Conservation (phyloP, 2,329 filamentous ascomycete species). For the Xylaria multiplex region DNA sequence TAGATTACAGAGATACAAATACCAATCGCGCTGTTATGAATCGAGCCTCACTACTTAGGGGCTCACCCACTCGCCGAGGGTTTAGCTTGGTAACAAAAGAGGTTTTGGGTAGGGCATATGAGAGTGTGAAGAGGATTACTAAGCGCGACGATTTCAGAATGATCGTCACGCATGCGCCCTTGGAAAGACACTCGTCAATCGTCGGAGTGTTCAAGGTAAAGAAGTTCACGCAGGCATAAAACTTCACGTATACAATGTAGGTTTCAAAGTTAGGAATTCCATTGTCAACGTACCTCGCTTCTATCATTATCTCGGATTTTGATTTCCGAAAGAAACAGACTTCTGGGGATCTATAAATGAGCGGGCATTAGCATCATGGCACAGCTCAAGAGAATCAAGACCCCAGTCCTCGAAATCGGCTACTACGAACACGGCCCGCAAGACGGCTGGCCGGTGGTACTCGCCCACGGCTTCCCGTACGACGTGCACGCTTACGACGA, state of each 20-base stretch:
- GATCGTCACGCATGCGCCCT: constrained; percentile 24
- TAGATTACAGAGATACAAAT: too few species aligned
- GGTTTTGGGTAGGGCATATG: too few species aligned
- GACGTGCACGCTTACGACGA: constrained; percentile 24
- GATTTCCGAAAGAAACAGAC: neutral
- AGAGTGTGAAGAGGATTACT: too few species aligned
- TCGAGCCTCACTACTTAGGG: too few species aligned
- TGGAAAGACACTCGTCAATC: constrained; percentile 18
- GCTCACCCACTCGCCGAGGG: too few species aligned
- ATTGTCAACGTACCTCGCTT: too few species aligned
- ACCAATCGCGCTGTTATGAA: too few species aligned
- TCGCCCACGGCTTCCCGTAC: constrained; percentile 35
- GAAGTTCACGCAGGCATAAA: neutral
- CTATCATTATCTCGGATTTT: neutral
- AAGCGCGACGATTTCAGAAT: neutral
- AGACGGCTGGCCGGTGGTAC: constrained; percentile 32
- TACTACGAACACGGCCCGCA: constrained; percentile 32
- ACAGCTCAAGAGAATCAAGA: constrained; percentile 25
- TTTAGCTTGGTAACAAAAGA: too few species aligned
- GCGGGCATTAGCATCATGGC: constrained; percentile 6
- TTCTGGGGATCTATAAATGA: neutral
- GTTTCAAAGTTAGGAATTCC: neutral
- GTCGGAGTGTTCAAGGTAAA: neutral
- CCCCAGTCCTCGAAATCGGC: constrained; percentile 29
- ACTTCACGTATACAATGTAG: neutral